Conservation (phyloP, 1,284 basidiomycete genomes). For the Singerocomus inundabilis region DNA sequence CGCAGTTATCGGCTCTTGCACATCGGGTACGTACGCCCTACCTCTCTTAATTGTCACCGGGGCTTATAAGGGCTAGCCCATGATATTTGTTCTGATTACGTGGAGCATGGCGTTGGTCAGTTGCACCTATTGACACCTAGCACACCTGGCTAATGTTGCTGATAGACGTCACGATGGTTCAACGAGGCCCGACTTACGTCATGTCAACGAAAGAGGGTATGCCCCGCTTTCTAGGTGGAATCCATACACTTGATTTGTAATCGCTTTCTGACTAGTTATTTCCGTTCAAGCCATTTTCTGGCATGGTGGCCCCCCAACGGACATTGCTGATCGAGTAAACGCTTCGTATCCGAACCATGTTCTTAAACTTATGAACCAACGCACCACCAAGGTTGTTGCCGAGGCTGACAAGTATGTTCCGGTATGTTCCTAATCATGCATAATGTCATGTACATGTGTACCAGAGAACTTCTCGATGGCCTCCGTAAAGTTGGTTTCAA, state of each 20-base stretch:
- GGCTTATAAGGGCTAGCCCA: conserved; percentile 25
- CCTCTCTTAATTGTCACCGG: background rate
- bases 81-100: conserved; percentile 32
- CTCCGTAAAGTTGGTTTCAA: conserved; percentile 61
- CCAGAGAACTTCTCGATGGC: conserved; percentile 49
- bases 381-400: conserved; percentile 36
- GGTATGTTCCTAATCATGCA: conserved; percentile 16
- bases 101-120: conserved; percentile 29
- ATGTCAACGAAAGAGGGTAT: conserved; percentile 49
- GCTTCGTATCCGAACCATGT: conserved; percentile 29
- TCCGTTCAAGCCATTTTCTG: conserved; percentile 40
- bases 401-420: conserved; percentile 23
- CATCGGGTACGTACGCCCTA: conserved; percentile 42
- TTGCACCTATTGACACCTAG: background rate
- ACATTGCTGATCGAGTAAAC: conserved; percentile 42
- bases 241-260: conserved; percentile 14
- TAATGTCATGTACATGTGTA: conserved; percentile 35
- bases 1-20: conserved; percentile 59
- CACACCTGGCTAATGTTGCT: background rate
- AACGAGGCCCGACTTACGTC: conserved; percentile 61
- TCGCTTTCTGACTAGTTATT: background rate
- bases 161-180: conserved; percentile 60
- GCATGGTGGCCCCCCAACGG: conserved; percentile 38
- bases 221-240: conserved; percentile 37
- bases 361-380: conserved; percentile 39